Evolutionary conservation across 768 basidiomycete species (phyloP), one percentile per base, ranked within the genome.

Genomic region (Termitomyces heimii): DNA sequence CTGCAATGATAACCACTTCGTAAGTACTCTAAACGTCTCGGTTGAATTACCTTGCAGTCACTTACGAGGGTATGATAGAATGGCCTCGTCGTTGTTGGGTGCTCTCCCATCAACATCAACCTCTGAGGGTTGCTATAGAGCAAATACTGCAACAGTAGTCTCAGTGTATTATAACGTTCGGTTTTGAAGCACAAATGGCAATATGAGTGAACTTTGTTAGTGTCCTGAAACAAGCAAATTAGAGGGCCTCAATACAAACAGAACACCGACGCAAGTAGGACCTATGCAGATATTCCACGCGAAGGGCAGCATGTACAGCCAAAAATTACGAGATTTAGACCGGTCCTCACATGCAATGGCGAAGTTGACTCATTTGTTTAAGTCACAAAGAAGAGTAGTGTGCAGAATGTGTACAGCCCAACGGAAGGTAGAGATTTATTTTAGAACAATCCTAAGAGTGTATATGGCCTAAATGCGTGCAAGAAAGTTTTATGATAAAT

Each of bases 1-100:
- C 62, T 66, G 65, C 61, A 57, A 49, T 35, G 55, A 53, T 28
- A 59, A 65, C 54, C 56, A 26, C 59, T 65, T 65, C 54, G 64
- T 65, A 24, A 59, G 63, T 59, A 43, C 28, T 10, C 5, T 14
- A 13, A 24, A 37, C 35, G 8, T 32, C 10, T 46, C 10, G 3
- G 5, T 34, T 18, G 20, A n/a, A n/a, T 35, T 18, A 24, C 3
- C 14, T 8, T 34, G 12, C 14, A 29, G n/a, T 28, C 12, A 31
- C 49, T 51, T 29, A 43, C 52, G 8, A 45, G 4, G 3, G 24
- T 24, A 43, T 4, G 16, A 18, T 31, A 65, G 64, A 61, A 26
- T 28, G 64, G 64, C 26, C 28, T 63, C 31, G 31, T 63, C 29
- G 54, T 43, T 52, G 1, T 65, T 35, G 60, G 59, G 6, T 65